Percentiles rank a stretch among this genome's conserved stretches.
Evolutionary conservation across 1,284 basidiomycete species (phyloP).

Genomic region (Cutaneotrichosporon sp.): DNA sequence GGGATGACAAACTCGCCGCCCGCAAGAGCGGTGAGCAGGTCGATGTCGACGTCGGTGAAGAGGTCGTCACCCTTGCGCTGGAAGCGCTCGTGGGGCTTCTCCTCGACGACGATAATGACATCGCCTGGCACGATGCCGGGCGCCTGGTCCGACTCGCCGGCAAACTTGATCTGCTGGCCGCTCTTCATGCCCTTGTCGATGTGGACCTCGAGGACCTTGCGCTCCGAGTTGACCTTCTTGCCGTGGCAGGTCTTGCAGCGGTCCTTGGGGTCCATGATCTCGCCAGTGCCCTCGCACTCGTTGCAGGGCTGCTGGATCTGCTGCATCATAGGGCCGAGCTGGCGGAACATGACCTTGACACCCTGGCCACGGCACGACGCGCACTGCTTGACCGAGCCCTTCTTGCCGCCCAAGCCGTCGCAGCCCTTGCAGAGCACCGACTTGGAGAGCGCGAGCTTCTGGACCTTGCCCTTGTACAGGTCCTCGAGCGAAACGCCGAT

Average conservation of each 20-base stretch:
- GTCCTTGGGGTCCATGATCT: constrained; percentile 93
- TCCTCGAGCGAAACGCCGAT: constrained; percentile 96
- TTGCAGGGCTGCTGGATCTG: constrained; percentile 96
- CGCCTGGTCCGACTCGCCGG: constrained; percentile 94
- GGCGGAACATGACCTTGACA: constrained; percentile 86
- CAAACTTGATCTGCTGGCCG: constrained; percentile 93
- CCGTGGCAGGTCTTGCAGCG: constrained; percentile 91
- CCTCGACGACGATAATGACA: constrained; percentile 95
- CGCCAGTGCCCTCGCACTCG: constrained; percentile 89
- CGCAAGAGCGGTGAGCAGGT: constrained; percentile 89
- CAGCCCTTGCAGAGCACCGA: constrained; percentile 93
- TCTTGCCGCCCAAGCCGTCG: constrained; percentile 95
- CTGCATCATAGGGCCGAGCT: constrained; percentile 98
- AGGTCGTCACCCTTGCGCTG: constrained; percentile 93
- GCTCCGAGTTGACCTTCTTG: constrained; percentile 92
- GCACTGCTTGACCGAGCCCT: constrained; percentile 87
- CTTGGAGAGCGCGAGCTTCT: constrained; percentile 95
- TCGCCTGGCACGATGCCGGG: constrained; percentile 90
- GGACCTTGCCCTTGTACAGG: constrained; percentile 97
- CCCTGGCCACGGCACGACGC: constrained; percentile 83
- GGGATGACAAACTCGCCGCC: constrained; percentile 89
- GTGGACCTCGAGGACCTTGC: constrained; percentile 97
- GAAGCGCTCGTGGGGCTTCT: constrained; percentile 90
- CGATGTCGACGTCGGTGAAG: constrained; percentile 82
- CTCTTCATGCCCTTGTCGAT: constrained; percentile 99